Conservation (phyloP, 495 filamentous ascomycete genomes). For the Oleoguttula mirabilis region DNA sequence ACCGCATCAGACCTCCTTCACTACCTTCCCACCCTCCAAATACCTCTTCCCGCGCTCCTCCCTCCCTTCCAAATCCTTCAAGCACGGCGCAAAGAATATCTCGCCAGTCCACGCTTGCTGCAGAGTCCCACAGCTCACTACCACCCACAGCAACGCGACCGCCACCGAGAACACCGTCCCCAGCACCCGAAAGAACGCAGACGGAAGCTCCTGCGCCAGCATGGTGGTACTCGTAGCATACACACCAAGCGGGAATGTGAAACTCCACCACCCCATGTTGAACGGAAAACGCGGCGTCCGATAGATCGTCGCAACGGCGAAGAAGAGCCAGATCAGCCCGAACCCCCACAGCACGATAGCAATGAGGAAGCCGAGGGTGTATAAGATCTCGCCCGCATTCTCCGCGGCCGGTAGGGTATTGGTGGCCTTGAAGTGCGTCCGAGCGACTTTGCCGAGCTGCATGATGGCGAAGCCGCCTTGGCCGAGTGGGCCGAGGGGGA, state of each 20-base stretch:
- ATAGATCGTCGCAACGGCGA: constrained; percentile 37
- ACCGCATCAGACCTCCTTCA: no score
- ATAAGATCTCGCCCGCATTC: constrained; percentile 39
- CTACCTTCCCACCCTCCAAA: no score
- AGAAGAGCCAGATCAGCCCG: constrained; percentile 49
- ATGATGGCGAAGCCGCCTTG: constrained; percentile 47
- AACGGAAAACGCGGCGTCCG: constrained; percentile 42
- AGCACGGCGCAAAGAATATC: constrained; percentile 16
- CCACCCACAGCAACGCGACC: constrained; percentile 8
- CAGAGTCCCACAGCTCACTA: constrained; percentile 4
- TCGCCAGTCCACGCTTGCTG: constrained; percentile 2
- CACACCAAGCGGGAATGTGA: constrained; percentile 45
- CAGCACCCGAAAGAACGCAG: constrained; percentile 42
- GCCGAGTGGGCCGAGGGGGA: constrained; percentile 50
- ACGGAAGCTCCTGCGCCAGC: constrained; percentile 40
- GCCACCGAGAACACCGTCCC: constrained; percentile 5
- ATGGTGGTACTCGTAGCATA: constrained; percentile 39
- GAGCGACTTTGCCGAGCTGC: constrained; percentile 42
- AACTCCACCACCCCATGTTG: constrained; percentile 59
- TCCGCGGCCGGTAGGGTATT: constrained; percentile 30
- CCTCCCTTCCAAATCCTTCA: constrained; percentile 6
- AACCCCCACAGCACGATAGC: constrained; percentile 50
- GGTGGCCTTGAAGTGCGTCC: constrained; percentile 39
- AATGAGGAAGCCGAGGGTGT: constrained; percentile 40
- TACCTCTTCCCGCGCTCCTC: no score